Evolutionary conservation across 2,329 filamentous ascomycete genomes (phyloP), one percentile per base, ranked within the genome.

Genomic region (Aspergillus versicolor): DNA sequence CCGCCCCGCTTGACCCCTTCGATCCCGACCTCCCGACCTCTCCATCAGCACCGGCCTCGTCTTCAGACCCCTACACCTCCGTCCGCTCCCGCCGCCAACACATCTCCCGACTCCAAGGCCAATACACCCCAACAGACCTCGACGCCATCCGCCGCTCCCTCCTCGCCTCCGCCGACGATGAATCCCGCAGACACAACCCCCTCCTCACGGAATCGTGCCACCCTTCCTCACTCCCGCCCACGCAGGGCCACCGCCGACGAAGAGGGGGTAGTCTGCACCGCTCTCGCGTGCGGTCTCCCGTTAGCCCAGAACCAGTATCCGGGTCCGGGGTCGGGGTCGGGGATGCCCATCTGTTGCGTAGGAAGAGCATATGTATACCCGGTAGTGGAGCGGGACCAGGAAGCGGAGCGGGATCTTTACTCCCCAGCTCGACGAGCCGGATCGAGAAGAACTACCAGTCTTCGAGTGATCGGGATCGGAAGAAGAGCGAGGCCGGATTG

Each of bases 101-200:
- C 4, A 71, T 77, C 55, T 74, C 74, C 19, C 69, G 73, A 41
- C 57, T 77, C 15, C 75, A 77, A 61, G 57, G 76, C 15, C 75
- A 77, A 61, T 77, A 73, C 59, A 70, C 70, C 46, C 62, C 72
- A 11, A 63, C 65, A 0, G 70, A 73, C 5, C 50, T 75, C 3
- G 75, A 77, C 15, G 70, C 72, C 22, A 65, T 77, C 40, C 71
- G 71, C 37, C 67, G 69, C n/a, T 71, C 72, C 9, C 62, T 73
- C 38, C 52, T 74, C 4, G 57, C 61, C 15, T 65, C 71, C 2
- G 70, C 73, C 17, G 62, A 66, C 27, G 61, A 56, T 53, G 19
- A 58, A 37, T 6, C 13, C 34, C 34, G 34, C 54, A 42, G 58
- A 52, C 13, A 54, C 54, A 43, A 50, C 37, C 40, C 54, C 17